Evolutionary conservation across 2,329 filamentous ascomycete genomes (phyloP), one percentile per base, ranked within the genome.

Genomic region (Aspergillus fructus): DNA sequence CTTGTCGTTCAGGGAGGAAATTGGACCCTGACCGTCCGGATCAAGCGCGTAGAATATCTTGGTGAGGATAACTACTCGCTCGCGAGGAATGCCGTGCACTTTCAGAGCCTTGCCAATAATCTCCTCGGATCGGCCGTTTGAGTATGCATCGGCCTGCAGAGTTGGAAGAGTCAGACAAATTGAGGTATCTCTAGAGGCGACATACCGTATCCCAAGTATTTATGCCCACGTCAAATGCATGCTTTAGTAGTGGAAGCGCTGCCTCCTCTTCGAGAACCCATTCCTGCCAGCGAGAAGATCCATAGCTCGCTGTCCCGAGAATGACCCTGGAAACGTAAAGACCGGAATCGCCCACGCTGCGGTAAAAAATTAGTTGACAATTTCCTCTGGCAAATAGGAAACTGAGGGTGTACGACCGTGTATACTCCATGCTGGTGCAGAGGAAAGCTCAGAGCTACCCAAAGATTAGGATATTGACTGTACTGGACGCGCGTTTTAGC

Each of bases 91-190:
- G 41, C 80, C 75, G 77, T 85, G 89, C 58, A 85, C 76, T 66
- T 83, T 83, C 56, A 90, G 74, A 2, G 87, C 86, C 69, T 87
- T 87, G 56, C 80, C 87, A 58, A 91, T 81, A 64, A 91, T 84
- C 55, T 79, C 73, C 71, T 91, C 88, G 12, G 83, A 87, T 3
- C 69, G 72, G 17, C 88, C 88, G 68, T 89, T 84, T n/a, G 71
- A 75, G 63, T 77, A 78, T 37, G 73, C 64, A 55, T 78, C 74
- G 4, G 75, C 74, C 71, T 73, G 21, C 30, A 24, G 11, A 45
- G 5, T 13, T 19, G 17, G 17, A 19, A 19, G 17, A 19, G 33
- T 33, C 27, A 30, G 27, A 11, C 9, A 3, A 30, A 30, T 9
- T 3, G 11, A 9, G 27, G 27, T 11, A 11, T 8, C 27, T 8